These are phyloP conservation scores for Trypanosoma lewisi DNA, from an alignment of 208 protist species.

Conservation along the genomic window DNA sequence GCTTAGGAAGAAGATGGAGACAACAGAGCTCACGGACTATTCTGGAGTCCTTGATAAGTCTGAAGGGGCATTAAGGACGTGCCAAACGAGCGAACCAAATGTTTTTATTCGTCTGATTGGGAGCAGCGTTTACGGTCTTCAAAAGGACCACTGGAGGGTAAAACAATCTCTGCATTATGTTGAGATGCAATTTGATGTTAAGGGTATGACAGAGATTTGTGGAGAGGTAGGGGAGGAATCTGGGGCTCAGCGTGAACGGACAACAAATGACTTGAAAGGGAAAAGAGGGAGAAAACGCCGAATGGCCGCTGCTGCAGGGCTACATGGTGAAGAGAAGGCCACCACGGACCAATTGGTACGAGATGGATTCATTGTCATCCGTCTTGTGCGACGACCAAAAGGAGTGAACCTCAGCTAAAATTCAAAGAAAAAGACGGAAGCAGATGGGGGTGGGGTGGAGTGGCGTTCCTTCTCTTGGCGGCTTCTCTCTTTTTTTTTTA, in stretches of 20 bases:
- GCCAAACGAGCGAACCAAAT: slow-evolving; percentile 21
- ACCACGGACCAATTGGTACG: slow-evolving; percentile 17
- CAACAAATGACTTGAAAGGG: background rate
- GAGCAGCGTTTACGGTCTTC: slow-evolving; percentile 9
- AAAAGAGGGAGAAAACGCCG: slow-evolving; percentile 30
- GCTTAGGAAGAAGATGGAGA: slow-evolving; percentile 29
- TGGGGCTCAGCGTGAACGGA: slow-evolving; percentile 4
- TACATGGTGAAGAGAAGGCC: slow-evolving; percentile 10
- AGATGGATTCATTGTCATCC: slow-evolving; percentile 24
- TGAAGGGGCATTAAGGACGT: slow-evolving; percentile 4
- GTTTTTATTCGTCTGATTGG: slow-evolving; percentile 54
- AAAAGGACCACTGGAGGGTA: slow-evolving; percentile 26
- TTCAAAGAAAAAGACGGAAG: no score
- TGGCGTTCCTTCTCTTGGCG: no score
- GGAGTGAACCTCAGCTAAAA: slow-evolving; percentile 25
- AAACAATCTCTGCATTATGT: slow-evolving; percentile 52
- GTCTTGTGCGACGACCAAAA: slow-evolving; percentile 20
- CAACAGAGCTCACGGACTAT: slow-evolving; percentile 49
- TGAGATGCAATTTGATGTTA: slow-evolving; percentile 44
- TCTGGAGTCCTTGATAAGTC: slow-evolving; percentile 26
- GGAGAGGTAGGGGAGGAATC: slow-evolving; percentile 9
- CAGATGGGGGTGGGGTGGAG: no score
- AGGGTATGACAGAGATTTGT: slow-evolving; percentile 27
- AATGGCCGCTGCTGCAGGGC: slow-evolving; percentile 11
- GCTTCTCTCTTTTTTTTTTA: no score